Conservation (phyloP, 2,329 filamentous ascomycete genomes). For the Cercospora sp. region DNA sequence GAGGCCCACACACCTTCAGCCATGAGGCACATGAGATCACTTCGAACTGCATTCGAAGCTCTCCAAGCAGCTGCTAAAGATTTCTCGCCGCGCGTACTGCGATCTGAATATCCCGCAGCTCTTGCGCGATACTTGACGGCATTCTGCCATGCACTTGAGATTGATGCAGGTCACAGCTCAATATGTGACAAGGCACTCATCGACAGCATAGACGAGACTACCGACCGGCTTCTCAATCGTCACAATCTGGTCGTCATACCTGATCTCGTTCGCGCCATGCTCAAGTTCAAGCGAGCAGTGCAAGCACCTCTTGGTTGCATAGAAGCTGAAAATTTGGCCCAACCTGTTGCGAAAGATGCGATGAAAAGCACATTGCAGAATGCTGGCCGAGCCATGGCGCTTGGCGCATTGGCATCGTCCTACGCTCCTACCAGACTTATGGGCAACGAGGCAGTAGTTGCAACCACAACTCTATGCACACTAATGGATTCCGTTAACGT, state of each 20-base stretch:
- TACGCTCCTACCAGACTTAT: constrained; percentile 23
- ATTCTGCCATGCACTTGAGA: constrained; percentile 19
- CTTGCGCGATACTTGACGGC: constrained; percentile 27
- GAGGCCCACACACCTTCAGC: background rate
- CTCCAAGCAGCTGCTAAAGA: constrained; percentile 21
- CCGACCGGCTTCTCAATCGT: constrained; percentile 32
- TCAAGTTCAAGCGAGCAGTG: constrained; percentile 19
- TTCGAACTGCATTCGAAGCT: constrained; percentile 4
- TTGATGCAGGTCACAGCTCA: background rate
- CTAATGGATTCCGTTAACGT: constrained; percentile 38
- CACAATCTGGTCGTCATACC: constrained; percentile 34
- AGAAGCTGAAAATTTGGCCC: constrained; percentile 20
- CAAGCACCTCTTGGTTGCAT: constrained; percentile 27
- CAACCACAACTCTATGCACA: constrained; percentile 39
- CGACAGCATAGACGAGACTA: constrained; percentile 23
- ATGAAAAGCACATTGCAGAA: constrained; percentile 44
- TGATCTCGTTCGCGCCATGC: constrained; percentile 24
- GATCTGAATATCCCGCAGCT: constrained; percentile 35
- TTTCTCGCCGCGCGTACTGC: constrained; percentile 31
- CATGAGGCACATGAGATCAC: background rate
- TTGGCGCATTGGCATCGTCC: constrained; percentile 40
- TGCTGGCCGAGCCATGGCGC: constrained; percentile 47
- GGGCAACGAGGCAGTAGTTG: constrained; percentile 26
- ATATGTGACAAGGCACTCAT: background rate
- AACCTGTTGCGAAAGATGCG: constrained; percentile 34